phyloP scores from a whole-genome alignment of 768 basidiomycete genomes.

The Coprinellus micaceus region DNA sequence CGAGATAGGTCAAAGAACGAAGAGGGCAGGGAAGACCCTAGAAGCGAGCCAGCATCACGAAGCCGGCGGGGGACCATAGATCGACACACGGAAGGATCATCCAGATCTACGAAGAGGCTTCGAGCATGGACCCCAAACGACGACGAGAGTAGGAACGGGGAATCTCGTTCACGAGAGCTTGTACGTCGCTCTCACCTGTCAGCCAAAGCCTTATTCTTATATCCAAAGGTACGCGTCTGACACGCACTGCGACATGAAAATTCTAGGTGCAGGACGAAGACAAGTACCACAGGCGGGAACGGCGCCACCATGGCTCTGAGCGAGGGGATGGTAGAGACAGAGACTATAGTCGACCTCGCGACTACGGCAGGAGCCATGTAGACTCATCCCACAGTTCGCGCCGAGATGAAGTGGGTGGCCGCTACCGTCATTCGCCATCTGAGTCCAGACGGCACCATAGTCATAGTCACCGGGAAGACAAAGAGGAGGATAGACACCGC shows the following conservation, averaged over 20 bases:
- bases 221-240: not conserved
- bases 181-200: not conserved
- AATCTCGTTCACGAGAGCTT: constrained; percentile 1
- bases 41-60: not conserved
- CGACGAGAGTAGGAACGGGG: not conserved
- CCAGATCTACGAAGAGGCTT: not conserved
- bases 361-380: too few species aligned
- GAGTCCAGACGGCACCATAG: too few species aligned
- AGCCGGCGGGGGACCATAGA: not conserved
- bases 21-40: not conserved
- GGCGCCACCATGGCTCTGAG: not conserved
- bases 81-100: not conserved
- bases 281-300: not conserved
- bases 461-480: too few species aligned
- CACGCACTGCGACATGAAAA: not conserved
- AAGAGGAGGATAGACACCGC: not conserved
- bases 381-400: not conserved
- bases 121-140: not conserved
- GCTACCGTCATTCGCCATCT: too few species aligned
- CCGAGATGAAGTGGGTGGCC: not conserved
- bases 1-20: too few species aligned
- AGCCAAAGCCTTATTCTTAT: not conserved
- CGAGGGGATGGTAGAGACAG: not conserved
- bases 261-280: not conserved
- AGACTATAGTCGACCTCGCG: too few species aligned